A percentile compares a stretch with the other conserved stretches of the same genome.
Evolutionary conservation across 163 green algal genomes (phyloP).

Genomic region (Trebouxia gelatinosa): DNA sequence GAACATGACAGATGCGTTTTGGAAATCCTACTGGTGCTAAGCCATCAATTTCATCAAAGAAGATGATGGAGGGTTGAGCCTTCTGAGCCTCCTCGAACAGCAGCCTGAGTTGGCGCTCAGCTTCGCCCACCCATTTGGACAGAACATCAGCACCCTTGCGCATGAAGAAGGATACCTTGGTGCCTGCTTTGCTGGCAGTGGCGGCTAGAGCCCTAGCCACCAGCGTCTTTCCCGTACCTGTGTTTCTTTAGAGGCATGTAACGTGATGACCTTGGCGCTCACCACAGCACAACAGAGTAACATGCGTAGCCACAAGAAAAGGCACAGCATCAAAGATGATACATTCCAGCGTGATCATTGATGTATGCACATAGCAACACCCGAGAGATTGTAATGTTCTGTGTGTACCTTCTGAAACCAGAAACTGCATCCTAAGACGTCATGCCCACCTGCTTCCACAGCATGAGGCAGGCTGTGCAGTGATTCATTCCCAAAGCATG

Average conservation of each 20-base stretch:
- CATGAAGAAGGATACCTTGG: slow-evolving; percentile 88
- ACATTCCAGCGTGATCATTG: no score
- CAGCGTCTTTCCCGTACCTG: slow-evolving; percentile 87
- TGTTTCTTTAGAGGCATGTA: no score
- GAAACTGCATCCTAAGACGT: no score
- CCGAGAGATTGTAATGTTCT: no score
- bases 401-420: no score
- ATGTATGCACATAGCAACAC: no score
- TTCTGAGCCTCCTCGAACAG: slow-evolving; percentile 89
- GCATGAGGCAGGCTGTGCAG: no score
- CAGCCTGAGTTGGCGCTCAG: slow-evolving; percentile 83
- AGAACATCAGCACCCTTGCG: slow-evolving; percentile 92
- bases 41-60: slow-evolving; percentile 98
- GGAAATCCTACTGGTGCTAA: slow-evolving; percentile 84
- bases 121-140: slow-evolving; percentile 92
- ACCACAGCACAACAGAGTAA: no score
- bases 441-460: no score
- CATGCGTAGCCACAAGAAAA: neutral
- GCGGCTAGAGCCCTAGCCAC: slow-evolving; percentile 83
- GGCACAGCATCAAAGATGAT: neutral
- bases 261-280: no score
- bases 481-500: no score
- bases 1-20: no score
- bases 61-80: slow-evolving; percentile 90
- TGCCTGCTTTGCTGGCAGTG: slow-evolving; percentile 49